phyloP scores from a whole-genome alignment of 1,284 basidiomycete species.

The Austroboletus rostrupii region DNA sequence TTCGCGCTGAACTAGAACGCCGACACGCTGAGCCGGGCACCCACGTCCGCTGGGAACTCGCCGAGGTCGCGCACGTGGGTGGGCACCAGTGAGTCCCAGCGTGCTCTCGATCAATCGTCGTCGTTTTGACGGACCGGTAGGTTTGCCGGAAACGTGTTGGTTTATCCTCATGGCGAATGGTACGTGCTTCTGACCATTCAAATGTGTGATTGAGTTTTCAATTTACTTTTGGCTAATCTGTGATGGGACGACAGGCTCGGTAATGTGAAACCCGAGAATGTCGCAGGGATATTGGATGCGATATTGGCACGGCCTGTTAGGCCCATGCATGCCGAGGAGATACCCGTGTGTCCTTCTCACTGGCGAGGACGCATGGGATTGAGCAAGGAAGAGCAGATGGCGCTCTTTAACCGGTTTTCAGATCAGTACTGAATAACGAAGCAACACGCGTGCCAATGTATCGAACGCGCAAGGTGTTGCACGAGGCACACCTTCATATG shows the following conservation, averaged over 20 bases:
- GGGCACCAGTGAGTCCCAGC: conserved; percentile 68
- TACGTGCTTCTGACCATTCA: conserved; percentile 28
- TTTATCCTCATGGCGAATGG: conserved; percentile 80
- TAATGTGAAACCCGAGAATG: conserved; percentile 52
- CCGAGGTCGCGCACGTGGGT: conserved; percentile 76
- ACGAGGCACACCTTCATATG: no score
- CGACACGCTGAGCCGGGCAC: conserved; percentile 27
- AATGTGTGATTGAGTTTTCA: no score
- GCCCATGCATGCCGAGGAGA: conserved; percentile 29
- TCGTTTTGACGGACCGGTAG: conserved; percentile 33
- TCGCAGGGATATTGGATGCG: conserved; percentile 49
- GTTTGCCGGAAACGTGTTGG: conserved; percentile 74
- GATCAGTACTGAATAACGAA: neutral
- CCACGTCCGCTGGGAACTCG: conserved; percentile 39
- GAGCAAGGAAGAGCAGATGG: conserved; percentile 56
- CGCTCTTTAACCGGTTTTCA: conserved; percentile 28
- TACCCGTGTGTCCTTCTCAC: conserved; percentile 40
- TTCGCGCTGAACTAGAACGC: conserved; percentile 40
- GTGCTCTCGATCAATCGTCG: neutral
- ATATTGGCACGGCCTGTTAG: conserved; percentile 36
- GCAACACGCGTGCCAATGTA: neutral
- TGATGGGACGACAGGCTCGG: conserved; percentile 47
- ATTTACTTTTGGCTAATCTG: neutral
- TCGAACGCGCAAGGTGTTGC: no score
- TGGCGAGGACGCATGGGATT: conserved; percentile 81